Percentiles rank a stretch among this genome's conserved stretches.
Evolutionary conservation across 257 asterid species (phyloP).

Genomic region (Nicotiana benthamiana): DNA sequence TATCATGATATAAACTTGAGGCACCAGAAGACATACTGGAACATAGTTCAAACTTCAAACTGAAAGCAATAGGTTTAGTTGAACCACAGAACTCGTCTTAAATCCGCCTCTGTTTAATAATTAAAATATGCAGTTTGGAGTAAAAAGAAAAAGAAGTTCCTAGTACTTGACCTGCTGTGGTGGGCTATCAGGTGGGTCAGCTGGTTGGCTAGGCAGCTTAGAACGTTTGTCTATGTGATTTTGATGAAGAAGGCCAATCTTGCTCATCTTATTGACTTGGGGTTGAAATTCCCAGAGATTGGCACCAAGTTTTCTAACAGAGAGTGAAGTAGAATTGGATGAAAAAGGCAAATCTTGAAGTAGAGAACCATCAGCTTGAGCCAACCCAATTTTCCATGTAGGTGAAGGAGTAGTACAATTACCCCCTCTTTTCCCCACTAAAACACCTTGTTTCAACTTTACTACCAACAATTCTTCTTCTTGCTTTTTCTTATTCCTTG

Average conservation of each 20-base stretch:
- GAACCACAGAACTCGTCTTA: not conserved
- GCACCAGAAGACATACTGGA: not conserved
- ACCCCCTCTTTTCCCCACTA: slow-evolving; percentile 60
- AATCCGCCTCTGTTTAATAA: not conserved
- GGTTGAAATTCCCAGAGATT: slow-evolving; percentile 73
- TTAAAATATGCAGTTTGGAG: not conserved
- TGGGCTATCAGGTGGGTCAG: slow-evolving; percentile 14
- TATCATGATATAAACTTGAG: not conserved
- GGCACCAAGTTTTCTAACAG: slow-evolving; percentile 80
- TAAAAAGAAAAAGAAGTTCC: not conserved
- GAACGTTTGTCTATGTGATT: slow-evolving; percentile 16
- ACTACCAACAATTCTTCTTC: slow-evolving; percentile 24
- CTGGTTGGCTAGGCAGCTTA: slow-evolving; percentile 12
- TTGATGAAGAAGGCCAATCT: slow-evolving; percentile 12
- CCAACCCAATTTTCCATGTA: slow-evolving; percentile 59
- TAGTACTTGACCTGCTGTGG: slow-evolving; percentile 28
- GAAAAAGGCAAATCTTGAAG: slow-evolving; percentile 39
- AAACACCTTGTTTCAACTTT: slow-evolving; percentile 58
- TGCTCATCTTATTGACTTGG: slow-evolving; percentile 23
- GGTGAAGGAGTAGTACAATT: slow-evolving; percentile 72
- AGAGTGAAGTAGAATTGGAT: slow-evolving; percentile 28
- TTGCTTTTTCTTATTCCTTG: slow-evolving; percentile 30
- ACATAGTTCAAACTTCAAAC: not conserved
- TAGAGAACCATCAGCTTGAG: slow-evolving; percentile 47
- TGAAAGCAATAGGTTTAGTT: not conserved